Conservation (phyloP, 345 rosid genomes). For the Eucalyptus sideroxylon region DNA sequence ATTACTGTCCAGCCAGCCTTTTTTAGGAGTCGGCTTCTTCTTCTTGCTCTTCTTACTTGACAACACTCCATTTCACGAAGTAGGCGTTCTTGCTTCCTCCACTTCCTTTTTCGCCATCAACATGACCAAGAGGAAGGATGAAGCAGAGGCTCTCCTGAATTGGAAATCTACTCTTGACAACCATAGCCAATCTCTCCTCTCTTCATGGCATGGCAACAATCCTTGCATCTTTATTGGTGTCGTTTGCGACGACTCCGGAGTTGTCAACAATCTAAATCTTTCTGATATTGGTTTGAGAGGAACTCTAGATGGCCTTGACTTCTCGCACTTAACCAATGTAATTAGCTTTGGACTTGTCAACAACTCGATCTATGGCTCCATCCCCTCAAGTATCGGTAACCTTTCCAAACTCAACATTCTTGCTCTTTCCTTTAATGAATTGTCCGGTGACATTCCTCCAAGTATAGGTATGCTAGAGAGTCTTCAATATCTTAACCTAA, state of each 20-base stretch:
- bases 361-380: neutral
- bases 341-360: rapidly evolving
- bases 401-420: neutral
- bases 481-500: neutral
- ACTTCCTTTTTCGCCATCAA: neutral
- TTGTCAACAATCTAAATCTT: neutral
- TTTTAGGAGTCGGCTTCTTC: neutral
- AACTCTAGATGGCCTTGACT: neutral
- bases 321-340: neutral
- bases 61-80: neutral
- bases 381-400: neutral
- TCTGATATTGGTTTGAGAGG: neutral
- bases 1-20: neutral
- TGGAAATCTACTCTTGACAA: neutral
- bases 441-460: neutral
- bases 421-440: neutral
- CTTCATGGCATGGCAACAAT: neutral
- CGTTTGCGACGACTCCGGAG: rapidly evolving
- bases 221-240: neutral
- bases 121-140: neutral
- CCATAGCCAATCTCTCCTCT: neutral
- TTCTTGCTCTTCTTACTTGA: neutral
- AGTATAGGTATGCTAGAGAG: neutral
- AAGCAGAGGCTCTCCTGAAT: neutral
- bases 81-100: neutral